Evolutionary conservation across 441 rosid species (phyloP).

Genomic region (Gossypium laxum): DNA sequence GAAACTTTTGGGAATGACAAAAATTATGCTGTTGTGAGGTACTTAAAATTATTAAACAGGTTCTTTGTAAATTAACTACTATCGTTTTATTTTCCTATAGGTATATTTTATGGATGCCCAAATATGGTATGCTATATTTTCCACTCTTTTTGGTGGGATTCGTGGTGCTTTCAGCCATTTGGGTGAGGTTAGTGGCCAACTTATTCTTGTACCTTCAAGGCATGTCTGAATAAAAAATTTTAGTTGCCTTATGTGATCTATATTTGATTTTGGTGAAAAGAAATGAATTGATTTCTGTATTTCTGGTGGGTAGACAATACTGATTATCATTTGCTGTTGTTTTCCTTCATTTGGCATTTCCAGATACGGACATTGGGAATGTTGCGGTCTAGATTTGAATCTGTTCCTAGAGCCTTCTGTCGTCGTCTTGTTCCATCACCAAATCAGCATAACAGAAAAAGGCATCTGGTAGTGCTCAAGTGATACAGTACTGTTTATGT

Average conservation of each 20-base stretch:
- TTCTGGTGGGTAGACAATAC: not conserved
- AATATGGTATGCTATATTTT: constrained; percentile 94
- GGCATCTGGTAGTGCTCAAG: constrained; percentile 25
- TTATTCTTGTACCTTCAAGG: not conserved
- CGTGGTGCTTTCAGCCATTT: constrained; percentile 92
- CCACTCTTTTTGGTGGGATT: constrained; percentile 89
- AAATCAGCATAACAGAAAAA: constrained; percentile 23
- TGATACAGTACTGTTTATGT: not conserved
- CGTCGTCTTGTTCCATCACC: constrained; percentile 50
- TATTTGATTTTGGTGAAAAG: constrained; percentile 1
- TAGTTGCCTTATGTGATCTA: not conserved
- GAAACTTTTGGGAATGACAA: not conserved
- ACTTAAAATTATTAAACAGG: not conserved
- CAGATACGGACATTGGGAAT: constrained; percentile 92
- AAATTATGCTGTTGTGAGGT: constrained; percentile 2
- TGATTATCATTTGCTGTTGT: not conserved
- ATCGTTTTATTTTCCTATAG: constrained; percentile 31
- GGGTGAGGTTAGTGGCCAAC: constrained; percentile 64
- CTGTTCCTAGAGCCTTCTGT: constrained; percentile 62
- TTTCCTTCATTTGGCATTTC: constrained; percentile 11
- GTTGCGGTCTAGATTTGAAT: constrained; percentile 78
- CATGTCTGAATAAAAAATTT: not conserved
- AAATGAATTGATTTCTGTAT: not conserved
- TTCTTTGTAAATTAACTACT: not conserved
- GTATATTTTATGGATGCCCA: constrained; percentile 91